phyloP scores from a whole-genome alignment of 2,329 filamentous ascomycete genomes.

The Colletotrichum lini region DNA sequence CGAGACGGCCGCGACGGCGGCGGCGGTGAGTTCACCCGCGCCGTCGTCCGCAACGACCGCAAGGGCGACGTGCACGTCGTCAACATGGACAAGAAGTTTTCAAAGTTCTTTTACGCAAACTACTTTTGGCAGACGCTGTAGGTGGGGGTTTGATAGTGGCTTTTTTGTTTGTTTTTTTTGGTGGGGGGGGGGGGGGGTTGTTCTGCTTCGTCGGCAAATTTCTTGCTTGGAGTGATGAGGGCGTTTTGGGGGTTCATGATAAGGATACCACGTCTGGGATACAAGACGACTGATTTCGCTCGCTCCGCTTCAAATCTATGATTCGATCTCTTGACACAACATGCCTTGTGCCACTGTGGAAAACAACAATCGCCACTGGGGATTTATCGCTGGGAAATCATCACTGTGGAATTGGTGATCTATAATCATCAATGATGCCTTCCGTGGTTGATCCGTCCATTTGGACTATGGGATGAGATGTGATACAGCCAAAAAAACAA shows the following conservation, averaged over 20 bases:
- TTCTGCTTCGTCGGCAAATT: neutral
- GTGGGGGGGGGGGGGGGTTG: too few species aligned
- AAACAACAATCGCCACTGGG: too few species aligned
- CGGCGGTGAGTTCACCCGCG: slow-evolving; percentile 81
- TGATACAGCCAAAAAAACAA: slow-evolving; percentile 7
- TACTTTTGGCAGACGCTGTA: slow-evolving; percentile 95
- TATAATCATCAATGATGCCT: neutral
- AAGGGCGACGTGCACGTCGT: slow-evolving; percentile 96
- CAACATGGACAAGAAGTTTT: slow-evolving; percentile 94
- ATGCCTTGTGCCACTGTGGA: neutral
- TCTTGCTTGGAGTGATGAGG: slow-evolving; percentile 5
- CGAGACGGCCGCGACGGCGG: slow-evolving; percentile 73
- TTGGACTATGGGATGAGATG: slow-evolving; percentile 30
- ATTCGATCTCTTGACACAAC: neutral
- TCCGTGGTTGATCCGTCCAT: slow-evolving; percentile 1
- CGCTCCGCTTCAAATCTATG: neutral
- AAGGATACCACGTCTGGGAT: slow-evolving; percentile 20
- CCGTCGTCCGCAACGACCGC: slow-evolving; percentile 85
- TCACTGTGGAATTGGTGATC: neutral
- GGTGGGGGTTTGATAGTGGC: slow-evolving; percentile 25
- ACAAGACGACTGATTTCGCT: neutral
- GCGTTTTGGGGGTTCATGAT: slow-evolving; percentile 28
- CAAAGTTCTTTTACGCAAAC: slow-evolving; percentile 91
- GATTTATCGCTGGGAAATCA: too few species aligned
- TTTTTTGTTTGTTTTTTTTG: neutral